Conservation (phyloP, 2,329 filamentous ascomycete genomes). For the Xylaria hypoxylon region DNA sequence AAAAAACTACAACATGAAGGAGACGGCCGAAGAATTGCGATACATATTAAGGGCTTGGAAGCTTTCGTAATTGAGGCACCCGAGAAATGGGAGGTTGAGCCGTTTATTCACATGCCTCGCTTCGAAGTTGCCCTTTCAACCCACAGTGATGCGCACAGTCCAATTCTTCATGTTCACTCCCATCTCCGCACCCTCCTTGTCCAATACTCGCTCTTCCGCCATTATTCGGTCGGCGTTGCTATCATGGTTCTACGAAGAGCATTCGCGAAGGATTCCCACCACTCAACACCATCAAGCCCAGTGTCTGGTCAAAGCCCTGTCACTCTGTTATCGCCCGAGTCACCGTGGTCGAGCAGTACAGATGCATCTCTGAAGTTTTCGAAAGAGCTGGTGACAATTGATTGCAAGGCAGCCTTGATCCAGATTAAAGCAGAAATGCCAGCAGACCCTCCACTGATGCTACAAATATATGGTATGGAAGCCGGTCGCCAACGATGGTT, state of each 20-base stretch:
- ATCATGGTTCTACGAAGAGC: conserved; percentile 78
- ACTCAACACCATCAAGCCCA: conserved; percentile 45
- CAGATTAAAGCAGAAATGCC: conserved; percentile 93
- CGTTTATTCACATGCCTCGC: conserved; percentile 86
- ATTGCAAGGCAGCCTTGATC: conserved; percentile 82
- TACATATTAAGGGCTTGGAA: conserved; percentile 87
- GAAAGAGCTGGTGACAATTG: conserved; percentile 80
- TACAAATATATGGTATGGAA: conserved; percentile 87
- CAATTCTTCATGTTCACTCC: conserved; percentile 87
- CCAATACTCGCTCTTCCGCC: conserved; percentile 92
- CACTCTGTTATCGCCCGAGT: conserved; percentile 47
- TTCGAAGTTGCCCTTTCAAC: conserved; percentile 91
- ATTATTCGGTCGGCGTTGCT: conserved; percentile 90
- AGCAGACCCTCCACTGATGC: conserved; percentile 87
- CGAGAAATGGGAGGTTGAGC: conserved; percentile 84
- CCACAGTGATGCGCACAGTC: conserved; percentile 85
- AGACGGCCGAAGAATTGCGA: conserved; percentile 83
- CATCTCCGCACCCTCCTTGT: conserved; percentile 81
- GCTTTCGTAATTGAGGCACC: conserved; percentile 90
- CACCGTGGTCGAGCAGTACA: conserved; percentile 48
- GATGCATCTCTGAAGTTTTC: conserved; percentile 51
- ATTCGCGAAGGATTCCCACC: conserved; percentile 64
- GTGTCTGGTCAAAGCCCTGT: conserved; percentile 54
- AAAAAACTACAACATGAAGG: conserved; percentile 67
- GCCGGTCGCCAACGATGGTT: conserved; percentile 89